A percentile compares a stretch with the other conserved stretches of the same genome.
phyloP scores from a whole-genome alignment of 2,329 filamentous ascomycete genomes.

The Zasmidium angulare region DNA sequence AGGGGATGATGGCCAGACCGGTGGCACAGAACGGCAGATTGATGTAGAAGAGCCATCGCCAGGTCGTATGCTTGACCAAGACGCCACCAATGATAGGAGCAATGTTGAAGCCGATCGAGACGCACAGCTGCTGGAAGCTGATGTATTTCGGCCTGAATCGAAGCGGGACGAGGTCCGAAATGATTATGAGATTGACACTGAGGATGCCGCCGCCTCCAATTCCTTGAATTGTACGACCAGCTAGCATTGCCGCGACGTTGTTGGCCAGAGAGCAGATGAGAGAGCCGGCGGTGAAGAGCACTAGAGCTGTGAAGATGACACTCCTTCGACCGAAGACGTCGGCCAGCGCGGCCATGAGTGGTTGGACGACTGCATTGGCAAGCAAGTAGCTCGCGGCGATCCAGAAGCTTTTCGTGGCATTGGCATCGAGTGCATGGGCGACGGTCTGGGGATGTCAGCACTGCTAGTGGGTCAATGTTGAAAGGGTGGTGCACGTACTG shows the following conservation, averaged over 20 bases:
- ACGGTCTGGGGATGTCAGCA: constrained; percentile 29
- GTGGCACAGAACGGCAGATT: constrained; percentile 39
- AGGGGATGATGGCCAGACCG: constrained; percentile 32
- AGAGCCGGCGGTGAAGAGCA: constrained; percentile 49
- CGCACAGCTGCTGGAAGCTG: constrained; percentile 27
- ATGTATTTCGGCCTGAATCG: constrained; percentile 24
- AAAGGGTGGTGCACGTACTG: constrained; percentile 32
- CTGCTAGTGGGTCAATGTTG: constrained; percentile 1
- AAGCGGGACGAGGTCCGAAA: constrained; percentile 42
- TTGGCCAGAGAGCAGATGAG: constrained; percentile 44
- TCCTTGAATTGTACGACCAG: constrained; percentile 48
- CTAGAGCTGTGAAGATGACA: constrained; percentile 44
- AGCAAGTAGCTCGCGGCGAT: constrained; percentile 51
- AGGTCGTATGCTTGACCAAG: constrained; percentile 19
- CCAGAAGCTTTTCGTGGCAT: constrained; percentile 48
- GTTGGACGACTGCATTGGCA: constrained; percentile 44
- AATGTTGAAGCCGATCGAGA: constrained; percentile 37
- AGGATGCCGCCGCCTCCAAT: constrained; percentile 49
- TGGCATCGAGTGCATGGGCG: constrained; percentile 36
- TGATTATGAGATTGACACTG: constrained; percentile 43
- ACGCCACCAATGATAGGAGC: constrained; percentile 35
- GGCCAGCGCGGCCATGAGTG: constrained; percentile 43
- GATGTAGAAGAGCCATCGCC: constrained; percentile 42
- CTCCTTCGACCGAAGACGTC: constrained; percentile 51
- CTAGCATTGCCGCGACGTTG: constrained; percentile 40